These are phyloP conservation scores for Acanthamoeba healyi DNA, from an alignment of 208 protist genomes.

Conservation along the genomic window DNA sequence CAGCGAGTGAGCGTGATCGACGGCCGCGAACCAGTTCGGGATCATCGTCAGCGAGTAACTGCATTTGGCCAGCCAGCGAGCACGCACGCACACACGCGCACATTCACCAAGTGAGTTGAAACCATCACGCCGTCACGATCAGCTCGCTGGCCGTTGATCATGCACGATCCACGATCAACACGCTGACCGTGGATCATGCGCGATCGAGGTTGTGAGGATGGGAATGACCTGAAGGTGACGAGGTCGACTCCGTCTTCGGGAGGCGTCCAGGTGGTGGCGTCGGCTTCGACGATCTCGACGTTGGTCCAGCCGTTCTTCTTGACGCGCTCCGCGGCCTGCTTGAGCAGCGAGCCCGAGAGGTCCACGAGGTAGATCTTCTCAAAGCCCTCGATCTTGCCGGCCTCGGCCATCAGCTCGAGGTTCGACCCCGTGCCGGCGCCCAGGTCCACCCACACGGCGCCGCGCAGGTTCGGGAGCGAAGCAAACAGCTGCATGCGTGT, in stretches of 20 bases:
- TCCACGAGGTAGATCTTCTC: slow-evolving; percentile 70
- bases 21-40: slow-evolving; percentile 60
- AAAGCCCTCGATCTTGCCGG: slow-evolving; percentile 39
- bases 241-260: slow-evolving; percentile 57
- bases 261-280: slow-evolving; percentile 53
- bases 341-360: slow-evolving; percentile 50
- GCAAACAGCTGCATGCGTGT: slow-evolving; percentile 21
- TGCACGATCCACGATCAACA: too few species aligned
- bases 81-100: neutral
- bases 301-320: slow-evolving; percentile 75
- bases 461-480: neutral
- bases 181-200: too few species aligned
- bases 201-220: neutral
- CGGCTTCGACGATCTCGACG: slow-evolving; percentile 63
- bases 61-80: neutral
- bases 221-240: slow-evolving; percentile 53
- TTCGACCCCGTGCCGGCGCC: slow-evolving; percentile 67
- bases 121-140: too few species aligned
- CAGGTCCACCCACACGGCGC: slow-evolving; percentile 62
- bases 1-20: slow-evolving; percentile 28
- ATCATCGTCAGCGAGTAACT: slow-evolving; percentile 75
- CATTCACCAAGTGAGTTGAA: neutral
- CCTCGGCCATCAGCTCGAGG: slow-evolving; percentile 53
- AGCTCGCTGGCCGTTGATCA: too few species aligned
- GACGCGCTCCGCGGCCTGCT: slow-evolving; percentile 53